A percentile compares a stretch with the other conserved stretches of the same genome.
These are phyloP conservation scores for Coemansia sp. DNA, from an alignment of 192 early-diverging fungal species.

Conservation along the genomic window DNA sequence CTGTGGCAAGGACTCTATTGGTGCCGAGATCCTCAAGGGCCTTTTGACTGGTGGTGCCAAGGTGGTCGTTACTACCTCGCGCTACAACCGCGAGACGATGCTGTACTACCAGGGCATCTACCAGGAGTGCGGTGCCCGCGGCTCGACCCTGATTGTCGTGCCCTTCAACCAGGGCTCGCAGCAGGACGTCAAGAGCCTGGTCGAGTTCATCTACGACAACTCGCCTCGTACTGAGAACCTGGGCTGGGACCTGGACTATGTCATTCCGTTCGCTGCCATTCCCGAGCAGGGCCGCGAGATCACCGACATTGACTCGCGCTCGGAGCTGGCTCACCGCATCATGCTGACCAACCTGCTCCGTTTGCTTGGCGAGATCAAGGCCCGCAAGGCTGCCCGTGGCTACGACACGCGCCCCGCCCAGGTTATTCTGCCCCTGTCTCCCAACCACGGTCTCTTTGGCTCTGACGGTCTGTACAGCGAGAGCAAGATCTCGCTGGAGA, in stretches of 20 bases:
- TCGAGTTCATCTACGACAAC: constrained; percentile 86
- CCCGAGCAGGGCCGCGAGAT: constrained; percentile 87
- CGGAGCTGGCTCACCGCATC: constrained; percentile 90
- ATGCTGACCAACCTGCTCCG: constrained; percentile 94
- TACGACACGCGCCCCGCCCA: constrained; percentile 89
- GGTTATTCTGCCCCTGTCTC: constrained; percentile 87
- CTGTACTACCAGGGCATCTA: constrained; percentile 92
- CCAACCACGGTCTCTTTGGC: constrained; percentile 96
- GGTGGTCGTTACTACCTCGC: constrained; percentile 83
- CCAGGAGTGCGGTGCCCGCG: constrained; percentile 83
- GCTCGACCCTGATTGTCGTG: constrained; percentile 81
- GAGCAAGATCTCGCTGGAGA: constrained; percentile 92
- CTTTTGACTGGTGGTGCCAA: constrained; percentile 77
- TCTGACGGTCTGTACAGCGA: constrained; percentile 91
- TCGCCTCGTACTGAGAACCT: constrained; percentile 62
- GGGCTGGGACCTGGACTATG: constrained; percentile 90
- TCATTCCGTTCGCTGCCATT: constrained; percentile 95
- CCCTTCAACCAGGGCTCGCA: constrained; percentile 94
- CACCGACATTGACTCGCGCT: constrained; percentile 80
- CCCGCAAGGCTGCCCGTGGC: constrained; percentile 74
- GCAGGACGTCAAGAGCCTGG: constrained; percentile 77
- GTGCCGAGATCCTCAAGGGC: constrained; percentile 86
- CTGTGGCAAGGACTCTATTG: constrained; percentile 89
- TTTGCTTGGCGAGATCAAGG: constrained; percentile 83
- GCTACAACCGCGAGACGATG: constrained; percentile 79